Evolutionary conservation across 257 asterid species (phyloP).

Genomic region (Oldenlandia corymbosa): DNA sequence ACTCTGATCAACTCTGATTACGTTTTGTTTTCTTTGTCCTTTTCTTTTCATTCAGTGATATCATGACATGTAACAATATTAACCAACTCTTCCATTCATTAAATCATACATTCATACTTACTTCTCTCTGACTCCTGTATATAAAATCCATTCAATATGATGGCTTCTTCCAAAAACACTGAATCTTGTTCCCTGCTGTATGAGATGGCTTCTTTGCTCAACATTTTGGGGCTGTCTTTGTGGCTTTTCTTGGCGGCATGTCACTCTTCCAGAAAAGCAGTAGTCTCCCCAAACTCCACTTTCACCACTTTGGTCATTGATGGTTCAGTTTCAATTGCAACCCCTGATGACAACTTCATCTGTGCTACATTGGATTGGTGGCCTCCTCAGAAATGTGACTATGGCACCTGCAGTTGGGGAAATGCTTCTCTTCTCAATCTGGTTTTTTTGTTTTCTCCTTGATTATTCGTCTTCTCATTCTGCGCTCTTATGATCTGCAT

Average conservation of each 20-base stretch:
- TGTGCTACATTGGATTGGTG: slow-evolving; percentile 67
- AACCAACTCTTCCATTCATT: neutral
- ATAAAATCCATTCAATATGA: too few species aligned
- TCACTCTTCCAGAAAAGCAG: slow-evolving; percentile 26
- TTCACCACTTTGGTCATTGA: slow-evolving; percentile 45
- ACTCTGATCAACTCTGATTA: too few species aligned
- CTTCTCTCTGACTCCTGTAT: too few species aligned
- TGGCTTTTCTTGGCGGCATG: slow-evolving; percentile 51
- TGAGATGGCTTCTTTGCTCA: slow-evolving; percentile 37
- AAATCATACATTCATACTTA: too few species aligned
- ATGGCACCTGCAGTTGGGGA: slow-evolving; percentile 60
- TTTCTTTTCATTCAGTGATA: neutral
- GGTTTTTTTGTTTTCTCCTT: slow-evolving; percentile 22
- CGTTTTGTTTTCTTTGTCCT: neutral
- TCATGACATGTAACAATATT: neutral
- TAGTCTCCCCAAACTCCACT: slow-evolving; percentile 28
- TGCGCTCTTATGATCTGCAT: neutral
- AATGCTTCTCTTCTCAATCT: slow-evolving; percentile 63
- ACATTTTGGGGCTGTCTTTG: slow-evolving; percentile 36
- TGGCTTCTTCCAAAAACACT: slow-evolving; percentile 3
- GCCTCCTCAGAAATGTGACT: slow-evolving; percentile 59
- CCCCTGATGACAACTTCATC: slow-evolving; percentile 41
- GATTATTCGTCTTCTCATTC: neutral
- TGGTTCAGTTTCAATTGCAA: slow-evolving; percentile 43
- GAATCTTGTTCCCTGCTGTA: neutral